phyloP scores from a whole-genome alignment of 495 filamentous ascomycete genomes.

The Penicillium roqueforti region DNA sequence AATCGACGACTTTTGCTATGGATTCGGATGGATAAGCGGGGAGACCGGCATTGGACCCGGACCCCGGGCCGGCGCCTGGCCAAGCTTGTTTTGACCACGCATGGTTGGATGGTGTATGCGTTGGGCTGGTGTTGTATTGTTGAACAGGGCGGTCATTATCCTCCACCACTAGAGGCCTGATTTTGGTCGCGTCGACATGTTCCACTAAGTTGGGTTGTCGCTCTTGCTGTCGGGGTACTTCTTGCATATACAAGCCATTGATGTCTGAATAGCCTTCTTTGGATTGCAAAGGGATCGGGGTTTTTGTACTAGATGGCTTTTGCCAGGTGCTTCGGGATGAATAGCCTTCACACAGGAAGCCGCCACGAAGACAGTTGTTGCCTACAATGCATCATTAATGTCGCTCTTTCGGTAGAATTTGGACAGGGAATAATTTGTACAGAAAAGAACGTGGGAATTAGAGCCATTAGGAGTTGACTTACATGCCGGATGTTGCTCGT shows the following conservation, averaged over 20 bases:
- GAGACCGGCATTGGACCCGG: slow-evolving; percentile 18
- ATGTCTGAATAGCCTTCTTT: slow-evolving; percentile 68
- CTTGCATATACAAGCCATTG: slow-evolving; percentile 42
- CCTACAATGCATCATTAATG: slow-evolving; percentile 45
- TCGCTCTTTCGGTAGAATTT: background rate
- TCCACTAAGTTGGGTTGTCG: slow-evolving; percentile 34
- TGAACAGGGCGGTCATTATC: slow-evolving; percentile 37
- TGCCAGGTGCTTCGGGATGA: slow-evolving; percentile 71
- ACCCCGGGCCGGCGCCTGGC: slow-evolving; percentile 14
- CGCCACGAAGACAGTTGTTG: slow-evolving; percentile 87
- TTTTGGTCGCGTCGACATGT: slow-evolving; percentile 37
- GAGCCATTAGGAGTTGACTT: slow-evolving; percentile 22
- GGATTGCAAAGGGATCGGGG: slow-evolving; percentile 76
- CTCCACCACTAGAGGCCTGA: slow-evolving; percentile 43
- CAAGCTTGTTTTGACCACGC: slow-evolving; percentile 42
- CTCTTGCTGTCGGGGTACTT: slow-evolving; percentile 47
- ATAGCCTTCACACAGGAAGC: slow-evolving; percentile 94
- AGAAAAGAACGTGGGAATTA: background rate
- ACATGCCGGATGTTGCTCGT: slow-evolving; percentile 95
- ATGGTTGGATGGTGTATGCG: slow-evolving; percentile 29
- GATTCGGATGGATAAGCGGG: slow-evolving; percentile 37
- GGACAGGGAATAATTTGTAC: background rate
- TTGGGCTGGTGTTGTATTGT: slow-evolving; percentile 40
- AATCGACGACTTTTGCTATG: slow-evolving; percentile 36
- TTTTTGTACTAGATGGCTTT: slow-evolving; percentile 54